These are phyloP conservation scores for Tetradesmus lagerheimii DNA, from an alignment of 139 green algal species.

Conservation along the genomic window DNA sequence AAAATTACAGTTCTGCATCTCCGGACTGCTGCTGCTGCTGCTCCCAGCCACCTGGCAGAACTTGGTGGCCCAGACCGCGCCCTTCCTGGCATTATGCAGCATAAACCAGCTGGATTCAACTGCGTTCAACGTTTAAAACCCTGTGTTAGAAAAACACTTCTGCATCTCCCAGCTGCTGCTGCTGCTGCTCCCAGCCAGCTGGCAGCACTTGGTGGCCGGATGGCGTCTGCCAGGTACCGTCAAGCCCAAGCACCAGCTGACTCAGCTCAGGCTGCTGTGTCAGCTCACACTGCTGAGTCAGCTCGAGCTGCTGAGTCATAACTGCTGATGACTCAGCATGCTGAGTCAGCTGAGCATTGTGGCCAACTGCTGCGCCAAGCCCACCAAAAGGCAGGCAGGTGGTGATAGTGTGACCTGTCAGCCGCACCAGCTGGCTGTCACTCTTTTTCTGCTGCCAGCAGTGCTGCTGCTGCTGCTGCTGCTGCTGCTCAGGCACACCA, in stretches of 20 bases:
- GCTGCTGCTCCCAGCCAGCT: background rate
- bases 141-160: background rate
- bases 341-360: background rate
- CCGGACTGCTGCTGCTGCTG: too few species aligned
- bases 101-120: too few species aligned
- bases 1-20: too few species aligned
- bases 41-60: too few species aligned
- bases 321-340: background rate
- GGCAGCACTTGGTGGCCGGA: background rate
- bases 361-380: background rate
- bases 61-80: too few species aligned
- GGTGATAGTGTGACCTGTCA: background rate
- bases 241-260: background rate
- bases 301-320: slow-evolving; percentile 24
- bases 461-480: background rate
- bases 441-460: background rate
- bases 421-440: background rate
- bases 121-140: background rate
- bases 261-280: slow-evolving; percentile 16
- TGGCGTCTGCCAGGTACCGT: background rate
- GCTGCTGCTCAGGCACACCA: background rate
- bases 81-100: too few species aligned
- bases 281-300: background rate
- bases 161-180: background rate
- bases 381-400: background rate